Percentiles rank a stretch among this genome's conserved stretches.
These are phyloP conservation scores for Hirschioporus abietinus DNA, from an alignment of 768 basidiomycete species.

Conservation along the genomic window DNA sequence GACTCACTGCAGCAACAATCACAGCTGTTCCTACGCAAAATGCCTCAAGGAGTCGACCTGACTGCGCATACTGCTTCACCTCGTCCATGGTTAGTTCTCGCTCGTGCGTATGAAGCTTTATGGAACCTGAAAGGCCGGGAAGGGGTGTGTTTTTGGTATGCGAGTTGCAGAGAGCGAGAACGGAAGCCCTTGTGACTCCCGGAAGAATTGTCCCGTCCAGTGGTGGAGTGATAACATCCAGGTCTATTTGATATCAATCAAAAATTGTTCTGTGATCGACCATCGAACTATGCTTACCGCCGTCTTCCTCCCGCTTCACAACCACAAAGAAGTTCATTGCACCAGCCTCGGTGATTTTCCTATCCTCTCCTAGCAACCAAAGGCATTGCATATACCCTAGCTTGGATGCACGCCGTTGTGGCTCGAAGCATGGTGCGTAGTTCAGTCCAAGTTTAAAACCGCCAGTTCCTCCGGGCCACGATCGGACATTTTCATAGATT, in stretches of 20 bases:
- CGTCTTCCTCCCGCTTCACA: slow-evolving; percentile 38
- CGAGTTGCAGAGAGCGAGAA: slow-evolving; percentile 62
- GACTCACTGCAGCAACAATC: slow-evolving; percentile 65
- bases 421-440: slow-evolving; percentile 35
- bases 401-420: slow-evolving; percentile 44
- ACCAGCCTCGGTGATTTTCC: slow-evolving; percentile 35
- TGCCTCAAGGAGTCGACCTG: slow-evolving; percentile 71
- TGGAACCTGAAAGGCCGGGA: slow-evolving; percentile 39
- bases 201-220: slow-evolving; percentile 91
- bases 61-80: slow-evolving; percentile 35
- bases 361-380: slow-evolving; percentile 42
- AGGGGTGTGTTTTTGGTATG: slow-evolving; percentile 41
- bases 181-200: slow-evolving; percentile 86
- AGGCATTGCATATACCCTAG: slow-evolving; percentile 51
- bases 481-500: slow-evolving; percentile 41
- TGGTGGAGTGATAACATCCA: slow-evolving; percentile 84
- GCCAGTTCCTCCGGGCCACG: slow-evolving; percentile 53
- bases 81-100: slow-evolving; percentile 40
- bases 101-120: slow-evolving; percentile 36
- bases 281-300: slow-evolving; percentile 15
- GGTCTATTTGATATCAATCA: slow-evolving; percentile 31
- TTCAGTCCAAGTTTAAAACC: slow-evolving; percentile 47
- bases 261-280: not conserved
- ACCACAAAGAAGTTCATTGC: slow-evolving; percentile 56
- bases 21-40: slow-evolving; percentile 86